These are phyloP conservation scores for Pyrenophora teres DNA, from an alignment of 2,329 filamentous ascomycete species.

Conservation along the genomic window DNA sequence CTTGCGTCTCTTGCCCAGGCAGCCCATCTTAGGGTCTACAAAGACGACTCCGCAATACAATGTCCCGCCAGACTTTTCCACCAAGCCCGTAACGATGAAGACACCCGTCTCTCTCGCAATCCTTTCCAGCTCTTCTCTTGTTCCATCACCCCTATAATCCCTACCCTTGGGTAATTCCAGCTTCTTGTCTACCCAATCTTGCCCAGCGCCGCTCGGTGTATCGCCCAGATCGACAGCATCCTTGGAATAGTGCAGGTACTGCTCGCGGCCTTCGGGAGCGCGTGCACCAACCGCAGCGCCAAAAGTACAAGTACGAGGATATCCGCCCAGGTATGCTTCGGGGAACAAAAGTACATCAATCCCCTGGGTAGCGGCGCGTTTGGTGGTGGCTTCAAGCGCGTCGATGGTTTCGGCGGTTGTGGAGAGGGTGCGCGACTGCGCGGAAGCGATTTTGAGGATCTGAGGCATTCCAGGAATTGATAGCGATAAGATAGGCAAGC, in stretches of 20 bases:
- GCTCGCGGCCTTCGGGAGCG: constrained; percentile 71
- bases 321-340: constrained; percentile 90
- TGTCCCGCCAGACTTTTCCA: constrained; percentile 80
- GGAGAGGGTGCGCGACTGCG: constrained; percentile 54
- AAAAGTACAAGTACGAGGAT: constrained; percentile 80
- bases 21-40: constrained; percentile 73
- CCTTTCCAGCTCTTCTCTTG: constrained; percentile 76
- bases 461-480: constrained; percentile 46
- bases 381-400: constrained; percentile 67
- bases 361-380: constrained; percentile 63
- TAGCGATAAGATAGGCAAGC: background rate
- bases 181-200: constrained; percentile 70
- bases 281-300: constrained; percentile 75
- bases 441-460: constrained; percentile 55
- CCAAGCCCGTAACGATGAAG: constrained; percentile 78
- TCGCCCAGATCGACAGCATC: constrained; percentile 83
- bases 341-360: constrained; percentile 82
- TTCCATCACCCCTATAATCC: constrained; percentile 70
- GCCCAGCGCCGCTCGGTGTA: constrained; percentile 69
- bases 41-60: constrained; percentile 85
- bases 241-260: constrained; percentile 81
- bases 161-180: constrained; percentile 57
- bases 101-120: constrained; percentile 78
- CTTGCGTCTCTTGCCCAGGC: constrained; percentile 85
- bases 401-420: constrained; percentile 64